Percentiles rank a stretch among this genome's conserved stretches.
Evolutionary conservation across 148 eudicot genomes (phyloP).

Genomic region (Oxyria digyna): DNA sequence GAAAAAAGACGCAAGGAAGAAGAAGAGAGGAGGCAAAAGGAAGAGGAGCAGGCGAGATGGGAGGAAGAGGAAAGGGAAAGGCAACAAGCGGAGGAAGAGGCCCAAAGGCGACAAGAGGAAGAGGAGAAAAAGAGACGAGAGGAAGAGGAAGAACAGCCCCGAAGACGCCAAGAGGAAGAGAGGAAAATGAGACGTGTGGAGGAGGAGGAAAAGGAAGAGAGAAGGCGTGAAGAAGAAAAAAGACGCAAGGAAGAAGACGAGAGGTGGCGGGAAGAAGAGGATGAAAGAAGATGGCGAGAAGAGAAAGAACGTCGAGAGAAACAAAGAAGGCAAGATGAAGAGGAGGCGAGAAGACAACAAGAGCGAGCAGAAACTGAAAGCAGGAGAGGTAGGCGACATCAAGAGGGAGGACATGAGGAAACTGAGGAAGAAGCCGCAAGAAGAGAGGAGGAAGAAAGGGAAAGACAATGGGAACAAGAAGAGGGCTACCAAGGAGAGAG

Average conservation of each 20-base stretch:
- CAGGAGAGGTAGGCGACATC: neutral
- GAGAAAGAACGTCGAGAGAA: neutral
- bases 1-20: slow-evolving; percentile 15
- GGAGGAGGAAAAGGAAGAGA: slow-evolving; percentile 11
- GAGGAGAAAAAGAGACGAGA: neutral
- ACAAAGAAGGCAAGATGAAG: neutral
- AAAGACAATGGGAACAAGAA: slow-evolving; percentile 2
- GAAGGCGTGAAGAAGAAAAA: slow-evolving; percentile 13
- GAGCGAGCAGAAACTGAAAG: slow-evolving; percentile 3
- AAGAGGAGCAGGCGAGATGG: slow-evolving; percentile 18
- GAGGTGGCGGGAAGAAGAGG: slow-evolving; percentile 2
- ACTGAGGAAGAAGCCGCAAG: slow-evolving; percentile 3
- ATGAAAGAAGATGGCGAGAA: neutral
- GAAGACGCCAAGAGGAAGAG: neutral
- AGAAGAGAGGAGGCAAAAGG: slow-evolving; percentile 10
- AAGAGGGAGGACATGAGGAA: slow-evolving; percentile 8
- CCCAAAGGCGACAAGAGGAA: too few species aligned
- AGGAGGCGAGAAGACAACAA: neutral
- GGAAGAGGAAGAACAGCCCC: neutral
- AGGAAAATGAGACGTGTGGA: slow-evolving; percentile 13
- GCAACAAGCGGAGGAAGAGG: neutral
- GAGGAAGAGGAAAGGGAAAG: neutral
- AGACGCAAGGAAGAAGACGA: slow-evolving; percentile 5
- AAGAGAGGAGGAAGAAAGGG: neutral
- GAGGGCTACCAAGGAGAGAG: too few species aligned